These are phyloP conservation scores for Cyberlindnera mrakii DNA, from an alignment of 805 yeast species.

Conservation along the genomic window DNA sequence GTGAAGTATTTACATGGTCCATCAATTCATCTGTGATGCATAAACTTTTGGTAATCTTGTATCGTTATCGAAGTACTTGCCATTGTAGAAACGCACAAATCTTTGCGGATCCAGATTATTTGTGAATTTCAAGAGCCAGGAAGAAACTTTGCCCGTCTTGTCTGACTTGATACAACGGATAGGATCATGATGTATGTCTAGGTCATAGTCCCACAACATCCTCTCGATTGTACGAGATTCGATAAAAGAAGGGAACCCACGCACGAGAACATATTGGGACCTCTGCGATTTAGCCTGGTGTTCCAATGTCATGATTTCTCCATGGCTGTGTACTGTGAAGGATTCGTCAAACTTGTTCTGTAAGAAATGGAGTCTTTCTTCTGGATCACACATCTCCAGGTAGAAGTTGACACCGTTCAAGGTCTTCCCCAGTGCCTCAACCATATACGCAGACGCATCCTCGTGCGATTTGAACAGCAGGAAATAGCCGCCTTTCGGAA, in stretches of 20 bases:
- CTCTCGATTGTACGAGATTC: slow-evolving; percentile 29
- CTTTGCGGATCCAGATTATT: slow-evolving; percentile 39
- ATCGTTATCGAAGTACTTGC: slow-evolving; percentile 29
- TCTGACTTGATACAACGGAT: slow-evolving; percentile 9
- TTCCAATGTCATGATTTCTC: not conserved
- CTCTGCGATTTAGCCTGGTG: slow-evolving; percentile 2
- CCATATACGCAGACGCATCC: slow-evolving; percentile 46
- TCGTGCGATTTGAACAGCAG: slow-evolving; percentile 41
- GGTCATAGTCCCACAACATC: slow-evolving; percentile 44
- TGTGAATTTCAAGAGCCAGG: slow-evolving; percentile 39
- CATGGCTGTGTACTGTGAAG: not conserved
- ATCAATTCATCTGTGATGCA: slow-evolving; percentile 23
- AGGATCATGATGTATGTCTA: slow-evolving; percentile 23
- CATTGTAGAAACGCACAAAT: slow-evolving; percentile 50
- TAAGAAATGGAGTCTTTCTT: slow-evolving; percentile 2
- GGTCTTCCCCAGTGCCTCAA: slow-evolving; percentile 42
- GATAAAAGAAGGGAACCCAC: slow-evolving; percentile 42
- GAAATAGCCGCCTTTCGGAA: slow-evolving; percentile 44
- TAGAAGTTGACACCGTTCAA: slow-evolving; percentile 45
- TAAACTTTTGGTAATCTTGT: slow-evolving; percentile 22
- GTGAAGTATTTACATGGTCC: not conserved
- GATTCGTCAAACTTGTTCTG: slow-evolving; percentile 2
- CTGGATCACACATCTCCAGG: slow-evolving; percentile 37
- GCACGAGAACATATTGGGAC: slow-evolving; percentile 31
- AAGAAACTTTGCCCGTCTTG: slow-evolving; percentile 4